Evolutionary conservation across 495 filamentous ascomycete genomes (phyloP), one percentile per base, ranked within the genome.

Genomic region (Evernia prunastri): DNA sequence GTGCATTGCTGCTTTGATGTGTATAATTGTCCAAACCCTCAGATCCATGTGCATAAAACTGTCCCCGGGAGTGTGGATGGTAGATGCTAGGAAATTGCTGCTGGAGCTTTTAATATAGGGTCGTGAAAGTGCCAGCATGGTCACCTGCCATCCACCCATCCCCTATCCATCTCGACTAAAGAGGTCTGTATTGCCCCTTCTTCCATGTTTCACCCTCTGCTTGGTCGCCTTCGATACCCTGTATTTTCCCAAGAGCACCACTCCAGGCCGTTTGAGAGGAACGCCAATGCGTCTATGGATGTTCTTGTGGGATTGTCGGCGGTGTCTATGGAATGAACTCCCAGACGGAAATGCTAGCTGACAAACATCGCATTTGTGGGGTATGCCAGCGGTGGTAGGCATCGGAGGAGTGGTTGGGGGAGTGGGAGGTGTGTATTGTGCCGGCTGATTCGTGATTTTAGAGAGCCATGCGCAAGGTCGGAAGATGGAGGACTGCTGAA

Each of bases 321-420:
- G 23, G 29, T 67, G 60, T 56, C 60, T 60, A 20, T 31, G 40
- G 35, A 59, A 68, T 59, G 61, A 45, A 13, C 59, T 68, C 11
- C 58, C 53, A 11, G 66, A 68, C 12, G 66, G 40, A 37, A 65
- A 65, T 1, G 53, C 47, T 36, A 47, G 65, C 17, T 61, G 49
- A 56, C 66, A 68, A 6, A 25, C 23, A n/a, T 59, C 49, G 42
- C 63, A 68, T 53, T 62, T 65, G 7, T 51, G 39, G 11, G 66
- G 62, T 29, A 45, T 27, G 12, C 53, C 39, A 40, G 49, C 56
- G 11, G 58, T 25, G 27, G 39, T 29, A 17, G 42, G 20, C 5
- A 37, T 20, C 17, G 56, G 49, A 59, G 62, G 54, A 7, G 49
- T 40, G 7, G 43, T 12, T 59, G 23, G 57, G 40, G 33, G 66